phyloP scores from a whole-genome alignment of 2,329 filamentous ascomycete genomes.

The Gyromitra esculenta region DNA sequence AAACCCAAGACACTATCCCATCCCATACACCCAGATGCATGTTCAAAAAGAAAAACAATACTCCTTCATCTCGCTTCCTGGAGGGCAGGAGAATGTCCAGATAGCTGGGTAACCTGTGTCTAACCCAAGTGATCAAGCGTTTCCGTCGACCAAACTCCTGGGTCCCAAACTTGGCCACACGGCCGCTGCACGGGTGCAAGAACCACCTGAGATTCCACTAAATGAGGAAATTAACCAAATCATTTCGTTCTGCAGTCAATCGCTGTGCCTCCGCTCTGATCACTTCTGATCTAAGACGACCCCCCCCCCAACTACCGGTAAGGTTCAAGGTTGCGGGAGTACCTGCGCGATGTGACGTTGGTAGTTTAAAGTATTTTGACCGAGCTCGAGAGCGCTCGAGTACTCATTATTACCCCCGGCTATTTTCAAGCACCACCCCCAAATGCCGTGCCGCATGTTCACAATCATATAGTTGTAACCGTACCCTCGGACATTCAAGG shows the following conservation, averaged over 20 bases:
- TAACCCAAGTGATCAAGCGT: conserved; percentile 38
- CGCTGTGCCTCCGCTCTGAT: conserved; percentile 24
- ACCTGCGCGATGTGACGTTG: conserved; percentile 10
- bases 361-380: conserved; percentile 7
- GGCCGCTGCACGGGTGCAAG: conserved; percentile 17
- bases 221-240: conserved; percentile 13
- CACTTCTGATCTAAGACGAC: conserved; percentile 2
- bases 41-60: conserved; percentile 17
- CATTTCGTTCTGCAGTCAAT: conserved; percentile 13
- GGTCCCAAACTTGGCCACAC: conserved; percentile 40
- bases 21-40: background rate
- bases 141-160: conserved; percentile 42
- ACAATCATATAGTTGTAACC: background rate
- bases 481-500: background rate
- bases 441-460: background rate
- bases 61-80: conserved; percentile 36
- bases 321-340: conserved; percentile 12
- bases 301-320: conserved; percentile 1
- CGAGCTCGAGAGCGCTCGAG: background rate
- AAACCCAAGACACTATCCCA: background rate
- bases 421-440: background rate
- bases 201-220: background rate
- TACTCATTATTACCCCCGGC: background rate
- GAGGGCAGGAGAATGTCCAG: conserved; percentile 6
- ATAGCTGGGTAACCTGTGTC: conserved; percentile 25